Base-by-base conservation (phyloP, 345 rosid species). In the Eucalyptus urophylla region DNA sequence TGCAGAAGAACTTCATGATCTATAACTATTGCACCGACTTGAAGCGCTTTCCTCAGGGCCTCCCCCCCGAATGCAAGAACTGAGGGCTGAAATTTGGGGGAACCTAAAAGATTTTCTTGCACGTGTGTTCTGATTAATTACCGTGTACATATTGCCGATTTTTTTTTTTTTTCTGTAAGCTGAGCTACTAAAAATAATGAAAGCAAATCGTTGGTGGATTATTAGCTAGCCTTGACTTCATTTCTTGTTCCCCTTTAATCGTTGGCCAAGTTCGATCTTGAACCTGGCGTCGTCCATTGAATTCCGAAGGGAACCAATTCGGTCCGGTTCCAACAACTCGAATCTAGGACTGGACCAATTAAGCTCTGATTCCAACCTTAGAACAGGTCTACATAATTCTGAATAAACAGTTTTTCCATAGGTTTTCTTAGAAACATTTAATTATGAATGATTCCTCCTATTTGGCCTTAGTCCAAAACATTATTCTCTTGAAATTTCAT, bases 1-100 rank as follows among this genome's bases (percentile, higher is more conserved):
- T 93, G 50, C 94, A 93, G 87, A 91, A 88, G 54, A 95, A 94
- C 56, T 89, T 90, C 95, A 93, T 95, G 96, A 90, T 95, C 76
- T 95, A 94, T 47, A 92, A 94, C 44, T 95, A 95, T 49, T 94
- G 96, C 86, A 90, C 90, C 3, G 96, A 95, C 76, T 17, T 90
- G 3, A 92, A 93, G 60, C 91, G 95, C 45, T 95, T 93, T 90
- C 95, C 94, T 53, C 93, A 90, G 29, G 95, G 95, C 81, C 91
- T 92, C 72, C 95, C 96, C 10, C 90, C 91, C 6, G 95, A 94
- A 88, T 95, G 96, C 92, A 87, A 49, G 80, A 69, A 31, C 44
- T 69, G 44, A 69, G 24, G 37, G 43, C 24, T 31, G 80, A 33
- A 69, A 69, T 69, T 31, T 69, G 80, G 5, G 24, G 2, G 11